phyloP scores from a whole-genome alignment of 495 filamentous ascomycete species.

The Amorphotheca resinae region DNA sequence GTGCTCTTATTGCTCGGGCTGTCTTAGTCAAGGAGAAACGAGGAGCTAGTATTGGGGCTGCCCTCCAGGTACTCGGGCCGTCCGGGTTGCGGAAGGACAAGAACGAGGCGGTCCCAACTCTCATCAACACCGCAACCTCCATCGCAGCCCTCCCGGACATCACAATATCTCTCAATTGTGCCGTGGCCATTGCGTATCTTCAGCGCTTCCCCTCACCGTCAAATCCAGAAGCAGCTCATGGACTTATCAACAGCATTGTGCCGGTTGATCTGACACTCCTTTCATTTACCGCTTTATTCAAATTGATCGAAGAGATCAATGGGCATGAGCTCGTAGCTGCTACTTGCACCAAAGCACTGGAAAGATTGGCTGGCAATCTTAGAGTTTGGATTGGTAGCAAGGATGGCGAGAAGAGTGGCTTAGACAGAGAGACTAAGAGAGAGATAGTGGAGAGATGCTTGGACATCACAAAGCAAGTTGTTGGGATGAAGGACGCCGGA shows the following conservation, averaged over 20 bases:
- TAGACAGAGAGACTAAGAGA: slow-evolving; percentile 33
- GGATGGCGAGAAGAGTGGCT: slow-evolving; percentile 29
- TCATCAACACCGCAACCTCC: slow-evolving; percentile 20
- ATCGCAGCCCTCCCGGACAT: slow-evolving; percentile 46
- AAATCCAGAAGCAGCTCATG: slow-evolving; percentile 28
- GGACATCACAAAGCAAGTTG: slow-evolving; percentile 32
- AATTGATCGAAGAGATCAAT: slow-evolving; percentile 47
- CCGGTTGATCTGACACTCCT: slow-evolving; percentile 46
- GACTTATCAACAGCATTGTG: slow-evolving; percentile 34
- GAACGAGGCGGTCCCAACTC: slow-evolving; percentile 1
- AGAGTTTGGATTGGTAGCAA: slow-evolving; percentile 41
- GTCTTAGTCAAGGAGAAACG: slow-evolving; percentile 42
- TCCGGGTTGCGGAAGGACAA: slow-evolving; percentile 17
- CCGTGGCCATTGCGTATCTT: slow-evolving; percentile 66
- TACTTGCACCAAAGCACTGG: slow-evolving; percentile 32
- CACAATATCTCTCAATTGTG: slow-evolving; percentile 60
- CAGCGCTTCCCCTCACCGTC: slow-evolving; percentile 28
- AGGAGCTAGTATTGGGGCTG: slow-evolving; percentile 39
- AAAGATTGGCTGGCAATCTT: slow-evolving; percentile 38
- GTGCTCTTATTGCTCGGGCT: slow-evolving; percentile 64
- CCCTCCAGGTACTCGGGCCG: slow-evolving; percentile 39
- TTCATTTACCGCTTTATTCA: slow-evolving; percentile 66
- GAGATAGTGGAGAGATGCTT: slow-evolving; percentile 37
- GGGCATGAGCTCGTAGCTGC: slow-evolving; percentile 40
- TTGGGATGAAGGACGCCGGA: slow-evolving; percentile 41